phyloP scores from a whole-genome alignment of 108 stramenopile species.

The Nannochloropsis salina region DNA sequence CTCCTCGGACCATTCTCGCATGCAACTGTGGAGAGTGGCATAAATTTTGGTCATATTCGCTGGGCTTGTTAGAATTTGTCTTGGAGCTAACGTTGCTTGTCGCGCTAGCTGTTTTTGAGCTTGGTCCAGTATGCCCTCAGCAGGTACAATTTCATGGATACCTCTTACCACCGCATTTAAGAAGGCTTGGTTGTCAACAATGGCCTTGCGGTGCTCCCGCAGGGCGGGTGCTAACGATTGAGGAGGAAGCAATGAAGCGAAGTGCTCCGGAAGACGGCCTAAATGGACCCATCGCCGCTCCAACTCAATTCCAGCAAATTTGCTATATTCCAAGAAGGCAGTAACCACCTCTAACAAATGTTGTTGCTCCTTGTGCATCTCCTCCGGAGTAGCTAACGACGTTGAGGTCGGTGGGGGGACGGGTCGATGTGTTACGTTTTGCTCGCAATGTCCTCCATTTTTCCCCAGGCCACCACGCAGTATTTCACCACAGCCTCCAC shows the following conservation, averaged over 20 bases:
- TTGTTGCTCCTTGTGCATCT: neutral
- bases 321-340: neutral
- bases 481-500: no score
- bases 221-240: neutral
- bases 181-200: neutral
- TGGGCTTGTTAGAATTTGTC: neutral
- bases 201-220: constrained; percentile 1
- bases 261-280: neutral
- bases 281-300: constrained; percentile 6
- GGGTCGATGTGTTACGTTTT: no score
- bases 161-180: constrained; percentile 5
- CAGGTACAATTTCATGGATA: neutral
- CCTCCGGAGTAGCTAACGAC: neutral
- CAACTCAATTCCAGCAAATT: neutral
- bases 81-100: neutral
- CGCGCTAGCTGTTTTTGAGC: neutral
- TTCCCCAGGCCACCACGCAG: no score
- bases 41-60: constrained; percentile 18
- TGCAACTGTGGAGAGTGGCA: neutral
- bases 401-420: no score
- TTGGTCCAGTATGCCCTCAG: neutral
- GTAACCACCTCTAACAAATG: constrained; percentile 3
- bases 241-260: neutral
- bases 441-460: no score
- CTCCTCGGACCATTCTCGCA: constrained; percentile 51